Evolutionary conservation across 306 rosid species (phyloP).

Genomic region (Luffa aegyptiaca): DNA sequence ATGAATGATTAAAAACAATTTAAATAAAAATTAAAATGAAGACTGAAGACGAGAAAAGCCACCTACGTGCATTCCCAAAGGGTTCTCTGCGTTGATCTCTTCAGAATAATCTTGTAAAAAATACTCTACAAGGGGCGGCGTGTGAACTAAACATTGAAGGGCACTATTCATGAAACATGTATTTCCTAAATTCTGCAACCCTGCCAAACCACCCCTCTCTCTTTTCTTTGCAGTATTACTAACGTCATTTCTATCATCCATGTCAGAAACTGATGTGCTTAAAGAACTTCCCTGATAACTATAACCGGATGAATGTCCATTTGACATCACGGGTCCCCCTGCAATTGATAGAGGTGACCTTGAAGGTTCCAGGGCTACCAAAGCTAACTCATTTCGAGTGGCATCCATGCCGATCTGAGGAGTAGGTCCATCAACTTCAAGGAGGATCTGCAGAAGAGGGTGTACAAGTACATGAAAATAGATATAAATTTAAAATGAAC

Average conservation of each 20-base stretch:
- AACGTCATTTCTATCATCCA: conserved; percentile 48
- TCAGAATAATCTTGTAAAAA: conserved; percentile 85
- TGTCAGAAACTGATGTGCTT: conserved; percentile 42
- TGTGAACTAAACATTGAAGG: conserved; percentile 88
- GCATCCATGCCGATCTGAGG: conserved; percentile 47
- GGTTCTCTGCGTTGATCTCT: conserved; percentile 88
- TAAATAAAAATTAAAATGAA: not conserved
- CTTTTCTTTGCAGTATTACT: conserved; percentile 32
- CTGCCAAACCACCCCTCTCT: conserved; percentile 84
- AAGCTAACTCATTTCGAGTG: conserved; percentile 77
- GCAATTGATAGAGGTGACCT: conserved; percentile 82
- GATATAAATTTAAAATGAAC: not conserved
- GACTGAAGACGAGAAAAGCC: conserved; percentile 8
- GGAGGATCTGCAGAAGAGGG: conserved; percentile 30
- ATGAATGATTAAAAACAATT: not conserved
- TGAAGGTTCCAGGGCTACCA: conserved; percentile 83
- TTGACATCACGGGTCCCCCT: conserved; percentile 80
- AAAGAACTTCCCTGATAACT: conserved; percentile 49
- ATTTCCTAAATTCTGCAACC: conserved; percentile 95
- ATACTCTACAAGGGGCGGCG: conserved; percentile 75
- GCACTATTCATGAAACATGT: conserved; percentile 99
- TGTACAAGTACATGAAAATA: conserved; percentile 13
- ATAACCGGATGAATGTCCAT: conserved; percentile 68
- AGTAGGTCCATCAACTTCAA: conserved; percentile 42
- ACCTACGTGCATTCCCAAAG: conserved; percentile 93